Conservation (phyloP, 1,139 yeast genomes). For the Geotrichum restrictum region DNA sequence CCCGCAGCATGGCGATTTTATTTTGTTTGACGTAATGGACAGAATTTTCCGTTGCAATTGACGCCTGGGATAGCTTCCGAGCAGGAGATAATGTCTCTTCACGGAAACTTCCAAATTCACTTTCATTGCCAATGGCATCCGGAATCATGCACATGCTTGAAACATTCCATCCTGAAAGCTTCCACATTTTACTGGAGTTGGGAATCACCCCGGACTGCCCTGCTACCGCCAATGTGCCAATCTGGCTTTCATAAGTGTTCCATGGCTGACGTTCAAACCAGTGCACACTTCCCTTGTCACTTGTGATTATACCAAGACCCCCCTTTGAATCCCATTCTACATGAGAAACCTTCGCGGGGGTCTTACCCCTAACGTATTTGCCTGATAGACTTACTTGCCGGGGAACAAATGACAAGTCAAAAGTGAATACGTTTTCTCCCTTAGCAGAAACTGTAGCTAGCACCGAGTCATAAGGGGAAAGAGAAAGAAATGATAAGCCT, state of each 20-base stretch:
- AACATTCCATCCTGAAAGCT: slow-evolving; percentile 32
- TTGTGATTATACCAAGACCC: slow-evolving; percentile 55
- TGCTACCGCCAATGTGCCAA: slow-evolving; percentile 13
- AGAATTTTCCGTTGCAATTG: slow-evolving; percentile 13
- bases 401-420: slow-evolving; percentile 59
- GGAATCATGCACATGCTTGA: slow-evolving; percentile 25
- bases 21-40: slow-evolving; percentile 10
- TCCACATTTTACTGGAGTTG: slow-evolving; percentile 32
- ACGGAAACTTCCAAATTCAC: slow-evolving; percentile 6
- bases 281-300: slow-evolving; percentile 58
- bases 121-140: slow-evolving; percentile 16
- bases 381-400: slow-evolving; percentile 54
- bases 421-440: slow-evolving; percentile 61
- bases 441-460: slow-evolving; percentile 54
- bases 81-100: not conserved
- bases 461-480: slow-evolving; percentile 61
- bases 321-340: slow-evolving; percentile 51
- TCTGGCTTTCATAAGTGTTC: slow-evolving; percentile 18
- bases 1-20: slow-evolving; percentile 27
- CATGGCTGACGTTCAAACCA: slow-evolving; percentile 45
- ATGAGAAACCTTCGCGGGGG: slow-evolving; percentile 52
- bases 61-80: not conserved
- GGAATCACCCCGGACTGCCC: slow-evolving; percentile 33
- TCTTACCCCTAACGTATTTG: slow-evolving; percentile 60
- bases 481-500: slow-evolving; percentile 57